phyloP scores from a whole-genome alignment of 768 basidiomycete genomes.

The Collybia sp. region DNA sequence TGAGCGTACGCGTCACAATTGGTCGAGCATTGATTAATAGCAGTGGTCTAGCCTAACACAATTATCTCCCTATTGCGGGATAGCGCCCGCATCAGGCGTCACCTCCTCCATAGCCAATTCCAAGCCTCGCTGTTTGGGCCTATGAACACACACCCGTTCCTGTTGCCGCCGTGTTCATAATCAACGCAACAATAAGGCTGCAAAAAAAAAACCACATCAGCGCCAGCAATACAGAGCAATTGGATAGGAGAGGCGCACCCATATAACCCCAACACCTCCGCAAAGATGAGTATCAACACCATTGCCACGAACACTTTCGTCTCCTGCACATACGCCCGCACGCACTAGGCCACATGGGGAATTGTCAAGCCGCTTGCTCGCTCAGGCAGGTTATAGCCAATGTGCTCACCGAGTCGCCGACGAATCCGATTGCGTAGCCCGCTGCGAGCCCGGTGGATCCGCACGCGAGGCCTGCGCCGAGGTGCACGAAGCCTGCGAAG shows the following conservation, averaged over 20 bases:
- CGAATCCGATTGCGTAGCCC: conserved; percentile 91
- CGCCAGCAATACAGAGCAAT: background rate
- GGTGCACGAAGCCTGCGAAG: conserved; percentile 86
- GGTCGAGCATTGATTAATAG: too few relatives aligned
- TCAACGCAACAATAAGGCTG: conserved; percentile 83
- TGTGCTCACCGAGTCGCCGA: conserved; percentile 83
- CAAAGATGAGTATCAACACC: conserved; percentile 94
- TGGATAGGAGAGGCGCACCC: conserved; percentile 45
- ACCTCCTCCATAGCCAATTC: conserved; percentile 5
- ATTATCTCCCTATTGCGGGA: too few relatives aligned
- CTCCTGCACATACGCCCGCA: conserved; percentile 88
- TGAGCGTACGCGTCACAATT: too few relatives aligned
- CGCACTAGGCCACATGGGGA: conserved; percentile 49
- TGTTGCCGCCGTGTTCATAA: conserved; percentile 81
- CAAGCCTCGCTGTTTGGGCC: background rate
- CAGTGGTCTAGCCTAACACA: too few relatives aligned
- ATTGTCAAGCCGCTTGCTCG: background rate
- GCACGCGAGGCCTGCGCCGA: conserved; percentile 88
- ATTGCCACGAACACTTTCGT: conserved; percentile 90
- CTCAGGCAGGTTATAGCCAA: background rate
- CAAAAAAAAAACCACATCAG: background rate
- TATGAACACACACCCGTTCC: conserved; percentile 29
- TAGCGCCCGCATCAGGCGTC: too few relatives aligned
- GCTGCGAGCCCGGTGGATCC: conserved; percentile 90
- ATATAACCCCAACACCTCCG: conserved; percentile 87